Base-by-base conservation (phyloP, 306 rosid genomes). In the Biancaea sappan region DNA sequence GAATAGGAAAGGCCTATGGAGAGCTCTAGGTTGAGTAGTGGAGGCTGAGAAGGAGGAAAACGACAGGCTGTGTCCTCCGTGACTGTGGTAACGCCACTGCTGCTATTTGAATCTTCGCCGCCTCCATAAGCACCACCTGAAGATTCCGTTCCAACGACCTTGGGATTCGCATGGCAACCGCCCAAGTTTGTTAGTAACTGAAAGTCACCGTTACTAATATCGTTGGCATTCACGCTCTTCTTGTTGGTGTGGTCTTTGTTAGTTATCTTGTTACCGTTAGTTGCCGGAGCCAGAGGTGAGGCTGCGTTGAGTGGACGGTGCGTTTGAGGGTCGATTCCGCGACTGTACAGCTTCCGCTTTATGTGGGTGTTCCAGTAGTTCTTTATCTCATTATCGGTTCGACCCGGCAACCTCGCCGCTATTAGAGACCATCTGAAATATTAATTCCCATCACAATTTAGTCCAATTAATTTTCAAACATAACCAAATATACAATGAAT, bases 301-400 rank as follows among this genome's bases (percentile, higher is more conserved):
- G 79, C 10, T 13, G 69, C 9, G 74, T 84, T 79, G 24, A 87
- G 85, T n/a, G 91, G 77, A 0, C 90, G 90, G 63, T 91, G 96
- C 11, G 89, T 88, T 65, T 84, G 90, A 0, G 96, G 96, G 71
- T 90, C 90, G 9, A 90, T 76, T 76, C 93, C 96, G 11, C 89
- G 86, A 76, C 84, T 83, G 16, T 86, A 80, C 56, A 91, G 90
- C 72, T 88, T 91, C 31, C 96, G 47, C 57, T 83, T 88, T 69
- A 91, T 73, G 79, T 86, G 96, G 1, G 96, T 91, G 76, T 91
- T 91, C 93, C 93, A 88, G 19, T 90, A 86, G 73, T 90, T 90
- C 69, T 90, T 90, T 6, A 90, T 88, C 79, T 90, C 96, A 4
- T 90, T 90, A 24, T 90, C 96, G 0, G 96, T 90, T 74, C 96